These are phyloP conservation scores for Dothidotthia symphoricarpi DNA, from an alignment of 2,329 filamentous ascomycete genomes.

Conservation along the genomic window DNA sequence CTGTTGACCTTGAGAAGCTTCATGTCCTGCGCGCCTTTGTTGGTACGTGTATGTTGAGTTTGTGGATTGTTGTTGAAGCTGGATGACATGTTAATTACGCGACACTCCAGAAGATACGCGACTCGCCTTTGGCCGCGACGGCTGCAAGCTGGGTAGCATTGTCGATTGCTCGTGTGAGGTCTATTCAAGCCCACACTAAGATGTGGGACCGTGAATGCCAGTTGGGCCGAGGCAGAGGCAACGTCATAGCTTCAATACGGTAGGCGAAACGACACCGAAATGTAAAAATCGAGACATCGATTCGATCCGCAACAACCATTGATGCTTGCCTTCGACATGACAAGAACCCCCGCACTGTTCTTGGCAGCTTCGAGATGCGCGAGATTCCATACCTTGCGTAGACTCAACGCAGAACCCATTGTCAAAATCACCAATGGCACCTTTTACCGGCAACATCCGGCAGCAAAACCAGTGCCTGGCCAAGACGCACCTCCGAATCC, in stretches of 20 bases:
- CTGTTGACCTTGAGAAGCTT: slow-evolving; percentile 8
- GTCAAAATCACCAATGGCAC: slow-evolving; percentile 61
- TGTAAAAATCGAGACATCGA: slow-evolving; percentile 3
- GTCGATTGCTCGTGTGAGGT: slow-evolving; percentile 7
- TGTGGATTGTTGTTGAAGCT: slow-evolving; percentile 25
- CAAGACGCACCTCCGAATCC: slow-evolving; percentile 57
- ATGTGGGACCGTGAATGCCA: slow-evolving; percentile 8
- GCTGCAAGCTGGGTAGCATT: slow-evolving; percentile 44
- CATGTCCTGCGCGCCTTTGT: slow-evolving; percentile 25
- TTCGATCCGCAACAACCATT: slow-evolving; percentile 1
- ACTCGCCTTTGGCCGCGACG: slow-evolving; percentile 44
- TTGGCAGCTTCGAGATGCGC: slow-evolving; percentile 30
- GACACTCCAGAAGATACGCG: neutral
- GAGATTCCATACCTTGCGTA: slow-evolving; percentile 16
- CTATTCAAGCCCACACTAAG: slow-evolving; percentile 7
- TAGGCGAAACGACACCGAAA: slow-evolving; percentile 4
- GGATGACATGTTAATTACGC: slow-evolving; percentile 10
- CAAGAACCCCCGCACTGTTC: slow-evolving; percentile 28
- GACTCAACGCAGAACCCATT: slow-evolving; percentile 25
- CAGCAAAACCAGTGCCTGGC: slow-evolving; percentile 39
- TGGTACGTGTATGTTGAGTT: slow-evolving; percentile 24
- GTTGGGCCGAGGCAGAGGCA: too few relatives aligned
- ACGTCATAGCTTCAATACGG: slow-evolving; percentile 17
- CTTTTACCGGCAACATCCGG: slow-evolving; percentile 75
- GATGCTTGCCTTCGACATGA: slow-evolving; percentile 27